Evolutionary conservation across 139 green algal species (phyloP), one percentile per base, ranked within the genome.

Genomic region (Tetradesmus lagerheimii): DNA sequence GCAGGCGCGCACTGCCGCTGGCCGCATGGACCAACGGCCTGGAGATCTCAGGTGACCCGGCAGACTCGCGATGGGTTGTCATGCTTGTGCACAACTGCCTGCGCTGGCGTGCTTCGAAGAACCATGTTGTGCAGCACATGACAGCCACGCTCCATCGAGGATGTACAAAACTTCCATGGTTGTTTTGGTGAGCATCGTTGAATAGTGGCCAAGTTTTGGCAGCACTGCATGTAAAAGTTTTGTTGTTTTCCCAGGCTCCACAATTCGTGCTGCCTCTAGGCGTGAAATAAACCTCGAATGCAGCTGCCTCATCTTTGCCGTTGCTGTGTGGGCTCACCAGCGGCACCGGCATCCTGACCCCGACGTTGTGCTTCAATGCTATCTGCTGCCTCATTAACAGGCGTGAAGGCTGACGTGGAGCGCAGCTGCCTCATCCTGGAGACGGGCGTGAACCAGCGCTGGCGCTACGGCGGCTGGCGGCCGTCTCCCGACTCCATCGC

Each of bases 1-100:
- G 94, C 79, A 93, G 94, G 15, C 93, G 98, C 41, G 96, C 97
- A 20, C 91, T 95, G 71, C 96, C 98, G 0, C 91, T 99, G 74
- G 97, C 98, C 11, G 98, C 95, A 27, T 99, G 98, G 98, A 99
- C 97, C n/a, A 98, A 96, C 75, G 95, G 97, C 0, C 93, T 99
- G 80, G 98, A 99, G 90, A 93, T 99, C 66, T 95, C 96, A 18
- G 85, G 87, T 16, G 92, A 99, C 15, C n/a, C 25, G 35, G 31
- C 11, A n/a, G 34, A 0, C 41, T n/a, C n/a, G 74, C 1, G 34
- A 38, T 47, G 1, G 62, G 62, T 8, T 29, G 62, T 5, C 15
- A n/a, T 14, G 62, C 23, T 11, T 74, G 74, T 41, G 45, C 0
- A 57, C 11, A 57, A 57, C 45, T n/a, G n/a, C n/a, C n/a, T n/a